Evolutionary conservation across 139 green algal genomes (phyloP).

Genomic region (Raphidocelis subcapitata): DNA sequence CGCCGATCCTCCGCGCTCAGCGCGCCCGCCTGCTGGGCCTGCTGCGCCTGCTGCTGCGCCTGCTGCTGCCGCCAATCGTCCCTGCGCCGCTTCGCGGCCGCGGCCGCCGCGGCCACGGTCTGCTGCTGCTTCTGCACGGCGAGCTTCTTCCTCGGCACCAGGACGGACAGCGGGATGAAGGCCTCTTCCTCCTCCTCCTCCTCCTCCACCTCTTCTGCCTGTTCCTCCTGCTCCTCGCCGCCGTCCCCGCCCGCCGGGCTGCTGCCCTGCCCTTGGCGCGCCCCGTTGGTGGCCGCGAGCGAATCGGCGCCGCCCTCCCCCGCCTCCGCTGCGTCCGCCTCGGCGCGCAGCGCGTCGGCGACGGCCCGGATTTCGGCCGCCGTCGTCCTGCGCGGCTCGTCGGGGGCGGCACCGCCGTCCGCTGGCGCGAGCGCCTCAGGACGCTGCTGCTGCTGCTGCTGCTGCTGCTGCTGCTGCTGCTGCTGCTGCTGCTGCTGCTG

Average conservation of each 20-base stretch:
- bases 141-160: background rate
- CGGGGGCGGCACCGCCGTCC: slow-evolving; percentile 16
- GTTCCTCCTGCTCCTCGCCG: background rate
- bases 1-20: background rate
- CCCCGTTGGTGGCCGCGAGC: no score
- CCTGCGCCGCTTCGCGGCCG: background rate
- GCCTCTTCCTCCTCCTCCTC: background rate
- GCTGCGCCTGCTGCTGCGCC: background rate
- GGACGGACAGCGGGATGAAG: slow-evolving; percentile 28
- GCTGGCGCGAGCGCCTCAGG: background rate
- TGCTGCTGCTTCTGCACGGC: slow-evolving; percentile 14
- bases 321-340: slow-evolving; percentile 30
- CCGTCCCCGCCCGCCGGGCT: no score
- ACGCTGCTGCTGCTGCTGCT: background rate
- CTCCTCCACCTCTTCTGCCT: no score
- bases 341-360: background rate
- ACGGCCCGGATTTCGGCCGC: background rate
- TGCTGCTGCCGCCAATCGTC: slow-evolving; percentile 11
- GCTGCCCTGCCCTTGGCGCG: no score
- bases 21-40: background rate
- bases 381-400: background rate
- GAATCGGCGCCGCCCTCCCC: background rate
- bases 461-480: background rate
- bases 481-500: slow-evolving; percentile 6
- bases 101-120: background rate